phyloP scores from a whole-genome alignment of 306 rosid genomes.

The Cucurbita ficifolia region DNA sequence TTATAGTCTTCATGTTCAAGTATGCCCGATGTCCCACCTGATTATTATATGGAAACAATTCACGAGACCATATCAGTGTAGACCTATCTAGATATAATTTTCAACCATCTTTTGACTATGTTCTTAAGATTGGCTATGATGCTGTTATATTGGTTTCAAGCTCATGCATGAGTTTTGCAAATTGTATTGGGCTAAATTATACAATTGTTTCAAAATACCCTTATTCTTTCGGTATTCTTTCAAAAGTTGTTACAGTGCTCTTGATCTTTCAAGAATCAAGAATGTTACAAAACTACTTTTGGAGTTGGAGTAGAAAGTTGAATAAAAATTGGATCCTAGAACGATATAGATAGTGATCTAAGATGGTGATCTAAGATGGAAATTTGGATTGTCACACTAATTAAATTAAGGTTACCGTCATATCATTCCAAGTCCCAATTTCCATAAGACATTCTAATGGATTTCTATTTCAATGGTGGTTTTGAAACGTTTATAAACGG shows the following conservation, averaged over 20 bases:
- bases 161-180: background rate
- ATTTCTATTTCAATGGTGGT: background rate
- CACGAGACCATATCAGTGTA: background rate
- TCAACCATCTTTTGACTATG: background rate
- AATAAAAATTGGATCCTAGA: too few relatives aligned
- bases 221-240: too few relatives aligned
- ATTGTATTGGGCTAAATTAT: background rate
- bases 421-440: background rate
- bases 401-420: too few relatives aligned
- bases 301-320: background rate
- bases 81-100: background rate
- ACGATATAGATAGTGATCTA: background rate
- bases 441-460: background rate
- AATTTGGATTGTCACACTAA: background rate
- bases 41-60: constrained; percentile 15
- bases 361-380: background rate
- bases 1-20: constrained; percentile 67
- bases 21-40: constrained; percentile 86
- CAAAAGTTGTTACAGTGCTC: background rate
- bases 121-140: background rate
- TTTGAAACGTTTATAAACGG: too few relatives aligned
- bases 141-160: background rate
- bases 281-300: too few relatives aligned
- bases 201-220: too few relatives aligned
- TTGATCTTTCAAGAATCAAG: too few relatives aligned